A percentile compares a stretch with the other conserved stretches of the same genome.
Evolutionary conservation across 2,329 filamentous ascomycete genomes (phyloP).

Genomic region (Malbranchea zuffiana): DNA sequence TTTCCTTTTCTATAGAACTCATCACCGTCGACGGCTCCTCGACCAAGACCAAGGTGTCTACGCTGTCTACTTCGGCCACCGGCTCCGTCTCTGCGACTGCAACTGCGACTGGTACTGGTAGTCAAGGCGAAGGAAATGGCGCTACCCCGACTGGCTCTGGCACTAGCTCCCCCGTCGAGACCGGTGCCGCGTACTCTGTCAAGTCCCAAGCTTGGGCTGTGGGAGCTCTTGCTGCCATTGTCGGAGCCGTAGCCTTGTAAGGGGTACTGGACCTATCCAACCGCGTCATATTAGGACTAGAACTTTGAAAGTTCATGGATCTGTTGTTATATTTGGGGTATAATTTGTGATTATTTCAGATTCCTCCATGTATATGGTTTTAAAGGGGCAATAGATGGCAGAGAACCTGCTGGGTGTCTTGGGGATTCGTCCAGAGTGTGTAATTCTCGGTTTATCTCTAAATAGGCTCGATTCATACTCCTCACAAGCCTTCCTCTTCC

Average conservation of each 20-base stretch:
- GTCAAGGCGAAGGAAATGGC: slow-evolving; percentile 16
- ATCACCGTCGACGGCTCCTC: slow-evolving; percentile 3
- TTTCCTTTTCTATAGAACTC: slow-evolving; percentile 5
- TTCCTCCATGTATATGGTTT: too few species aligned
- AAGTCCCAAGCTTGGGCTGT: slow-evolving; percentile 28
- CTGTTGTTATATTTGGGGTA: too few species aligned
- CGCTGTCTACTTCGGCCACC: slow-evolving; percentile 4
- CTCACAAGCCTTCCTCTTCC: too few species aligned
- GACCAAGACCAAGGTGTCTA: slow-evolving; percentile 1
- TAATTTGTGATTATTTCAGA: too few species aligned
- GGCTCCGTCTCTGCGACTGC: slow-evolving; percentile 5
- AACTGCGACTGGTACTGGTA: slow-evolving; percentile 13
- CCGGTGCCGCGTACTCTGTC: slow-evolving; percentile 22
- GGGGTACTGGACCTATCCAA: not conserved
- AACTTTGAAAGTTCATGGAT: too few species aligned
- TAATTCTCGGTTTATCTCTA: too few species aligned
- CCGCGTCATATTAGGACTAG: too few species aligned
- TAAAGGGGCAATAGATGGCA: too few species aligned
- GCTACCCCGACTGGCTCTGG: slow-evolving; percentile 16
- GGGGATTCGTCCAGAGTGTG: too few species aligned
- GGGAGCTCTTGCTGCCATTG: slow-evolving; percentile 32
- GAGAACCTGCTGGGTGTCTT: too few species aligned
- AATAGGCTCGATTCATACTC: too few species aligned
- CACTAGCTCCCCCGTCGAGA: slow-evolving; percentile 14
- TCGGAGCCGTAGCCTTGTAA: slow-evolving; percentile 27